These are phyloP conservation scores for Carex arenaria DNA, from an alignment of 202 grass and related monocot species.

Conservation along the genomic window DNA sequence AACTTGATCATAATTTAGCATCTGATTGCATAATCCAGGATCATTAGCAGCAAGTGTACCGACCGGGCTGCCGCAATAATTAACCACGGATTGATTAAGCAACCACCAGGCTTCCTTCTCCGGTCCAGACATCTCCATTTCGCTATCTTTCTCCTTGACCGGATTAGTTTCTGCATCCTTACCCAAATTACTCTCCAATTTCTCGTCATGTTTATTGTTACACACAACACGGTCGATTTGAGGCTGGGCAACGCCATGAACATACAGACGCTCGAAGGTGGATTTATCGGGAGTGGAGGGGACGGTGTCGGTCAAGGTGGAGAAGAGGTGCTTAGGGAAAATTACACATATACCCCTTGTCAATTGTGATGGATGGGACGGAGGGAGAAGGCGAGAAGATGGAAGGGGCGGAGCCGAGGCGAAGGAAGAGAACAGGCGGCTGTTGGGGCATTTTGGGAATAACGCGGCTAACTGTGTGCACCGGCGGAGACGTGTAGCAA, in stretches of 20 bases:
- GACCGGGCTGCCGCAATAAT: constrained; percentile 60
- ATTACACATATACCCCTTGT: constrained; percentile 23
- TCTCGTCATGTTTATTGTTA: constrained; percentile 31
- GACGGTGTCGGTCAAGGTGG: constrained; percentile 24
- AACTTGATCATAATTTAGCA: constrained; percentile 92
- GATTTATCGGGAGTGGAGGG: constrained; percentile 27
- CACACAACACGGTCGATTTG: constrained; percentile 33
- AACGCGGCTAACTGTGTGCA: constrained; percentile 41
- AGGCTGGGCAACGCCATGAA: constrained; percentile 27
- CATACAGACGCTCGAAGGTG: constrained; percentile 37
- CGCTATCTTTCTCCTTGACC: constrained; percentile 22
- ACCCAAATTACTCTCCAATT: constrained; percentile 19
- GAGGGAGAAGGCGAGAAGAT: constrained; percentile 19
- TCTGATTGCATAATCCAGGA: constrained; percentile 51
- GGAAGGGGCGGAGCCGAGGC: background rate
- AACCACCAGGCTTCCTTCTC: constrained; percentile 94
- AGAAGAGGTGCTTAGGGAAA: constrained; percentile 48
- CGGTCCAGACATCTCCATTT: constrained; percentile 49
- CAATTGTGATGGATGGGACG: constrained; percentile 36
- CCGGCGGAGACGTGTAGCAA: constrained; percentile 49
- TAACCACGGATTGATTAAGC: constrained; percentile 58
- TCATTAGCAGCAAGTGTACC: constrained; percentile 89
- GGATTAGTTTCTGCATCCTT: constrained; percentile 27
- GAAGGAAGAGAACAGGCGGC: constrained; percentile 30
- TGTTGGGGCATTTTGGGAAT: constrained; percentile 37